phyloP scores from a whole-genome alignment of 805 yeast species.

The Wickerhamiella australiensis region DNA sequence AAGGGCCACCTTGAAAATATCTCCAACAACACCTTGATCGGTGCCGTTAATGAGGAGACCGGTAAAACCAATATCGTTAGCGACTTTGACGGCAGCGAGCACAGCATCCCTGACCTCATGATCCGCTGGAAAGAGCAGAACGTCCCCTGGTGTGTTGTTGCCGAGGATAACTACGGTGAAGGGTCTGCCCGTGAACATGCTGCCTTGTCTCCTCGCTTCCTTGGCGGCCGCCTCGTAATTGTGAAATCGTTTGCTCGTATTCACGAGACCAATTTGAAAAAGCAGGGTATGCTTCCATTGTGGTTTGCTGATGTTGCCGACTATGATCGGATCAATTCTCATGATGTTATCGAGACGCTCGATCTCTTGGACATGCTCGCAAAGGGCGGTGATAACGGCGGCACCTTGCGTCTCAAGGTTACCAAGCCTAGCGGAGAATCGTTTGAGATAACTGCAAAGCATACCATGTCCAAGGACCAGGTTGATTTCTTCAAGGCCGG shows the following conservation, averaged over 20 bases:
- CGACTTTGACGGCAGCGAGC: conserved; percentile 67
- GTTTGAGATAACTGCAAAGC: conserved; percentile 65
- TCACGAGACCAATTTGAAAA: conserved; percentile 94
- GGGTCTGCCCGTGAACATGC: conserved; percentile 99
- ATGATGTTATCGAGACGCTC: conserved; percentile 67
- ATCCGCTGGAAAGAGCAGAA: conserved; percentile 80
- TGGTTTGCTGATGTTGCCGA: conserved; percentile 84
- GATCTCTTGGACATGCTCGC: conserved; percentile 64
- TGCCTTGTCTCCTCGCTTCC: conserved; percentile 85
- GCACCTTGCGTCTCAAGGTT: conserved; percentile 55
- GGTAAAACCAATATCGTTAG: conserved; percentile 88
- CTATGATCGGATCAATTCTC: conserved; percentile 66
- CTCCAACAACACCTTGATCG: conserved; percentile 87
- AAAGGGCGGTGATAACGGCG: conserved; percentile 82
- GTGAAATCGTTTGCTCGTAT: conserved; percentile 96
- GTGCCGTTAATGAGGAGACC: conserved; percentile 93
- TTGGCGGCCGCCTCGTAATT: conserved; percentile 79
- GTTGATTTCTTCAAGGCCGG: conserved; percentile 94
- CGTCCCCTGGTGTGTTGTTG: conserved; percentile 88
- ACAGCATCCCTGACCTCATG: conserved; percentile 91
- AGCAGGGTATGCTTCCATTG: conserved; percentile 94
- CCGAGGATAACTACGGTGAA: conserved; percentile 97
- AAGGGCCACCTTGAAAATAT: conserved; percentile 96
- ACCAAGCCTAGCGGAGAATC: conserved; percentile 59
- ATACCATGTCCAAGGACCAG: conserved; percentile 96